Conservation (phyloP, 108 stramenopile genomes). For the Nitzschia sp. region DNA sequence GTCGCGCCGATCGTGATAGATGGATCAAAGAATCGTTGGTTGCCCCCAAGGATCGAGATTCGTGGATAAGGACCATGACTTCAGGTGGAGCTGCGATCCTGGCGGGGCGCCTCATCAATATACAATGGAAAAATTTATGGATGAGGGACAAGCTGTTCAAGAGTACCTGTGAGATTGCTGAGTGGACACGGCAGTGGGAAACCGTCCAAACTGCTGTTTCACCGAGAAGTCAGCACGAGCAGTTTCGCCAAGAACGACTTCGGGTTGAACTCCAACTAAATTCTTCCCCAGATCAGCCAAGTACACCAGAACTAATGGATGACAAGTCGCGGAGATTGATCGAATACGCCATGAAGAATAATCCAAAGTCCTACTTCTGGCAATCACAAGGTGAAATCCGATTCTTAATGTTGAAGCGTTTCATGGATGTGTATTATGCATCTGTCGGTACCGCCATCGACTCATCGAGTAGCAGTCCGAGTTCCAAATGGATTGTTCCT, state of each 20-base stretch:
- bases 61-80: background rate
- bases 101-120: background rate
- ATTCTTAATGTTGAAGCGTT: conserved; percentile 71
- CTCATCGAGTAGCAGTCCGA: conserved; percentile 39
- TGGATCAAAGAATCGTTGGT: background rate
- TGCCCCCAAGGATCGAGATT: background rate
- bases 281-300: background rate
- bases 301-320: conserved; percentile 14
- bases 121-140: conserved; percentile 28
- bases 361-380: conserved; percentile 54
- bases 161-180: conserved; percentile 44
- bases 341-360: conserved; percentile 33
- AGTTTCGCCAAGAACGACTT: background rate
- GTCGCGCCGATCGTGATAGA: background rate
- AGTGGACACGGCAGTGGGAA: conserved; percentile 62
- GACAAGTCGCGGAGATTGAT: conserved; percentile 40
- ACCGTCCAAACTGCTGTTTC: conserved; percentile 4
- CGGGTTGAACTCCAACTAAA: background rate
- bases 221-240: conserved; percentile 4
- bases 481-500: conserved; percentile 42
- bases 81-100: background rate
- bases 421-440: conserved; percentile 82
- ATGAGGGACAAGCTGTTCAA: conserved; percentile 58
- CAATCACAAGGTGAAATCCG: conserved; percentile 74
- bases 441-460: conserved; percentile 76